Percentiles rank a stretch among this genome's conserved stretches.
Evolutionary conservation across 108 stramenopile genomes (phyloP).

Genomic region (Nitzschia sp.): DNA sequence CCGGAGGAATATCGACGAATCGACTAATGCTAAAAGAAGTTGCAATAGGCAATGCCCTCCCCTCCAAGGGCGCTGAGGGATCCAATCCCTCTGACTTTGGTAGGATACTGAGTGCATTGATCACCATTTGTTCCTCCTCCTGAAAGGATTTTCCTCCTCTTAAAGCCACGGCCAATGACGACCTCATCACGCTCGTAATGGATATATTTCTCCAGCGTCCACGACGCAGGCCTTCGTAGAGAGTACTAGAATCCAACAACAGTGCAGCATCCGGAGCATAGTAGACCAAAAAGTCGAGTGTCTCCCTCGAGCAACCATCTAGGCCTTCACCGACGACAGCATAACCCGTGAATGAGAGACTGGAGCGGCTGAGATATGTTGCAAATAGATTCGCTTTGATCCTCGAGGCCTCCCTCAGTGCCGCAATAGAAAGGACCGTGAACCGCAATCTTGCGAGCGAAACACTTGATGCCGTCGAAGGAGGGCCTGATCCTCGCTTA

Average conservation of each 20-base stretch:
- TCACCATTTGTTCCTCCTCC: constrained; percentile 17
- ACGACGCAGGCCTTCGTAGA: constrained; percentile 43
- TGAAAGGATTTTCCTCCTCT: not conserved
- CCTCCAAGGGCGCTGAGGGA: constrained; percentile 10
- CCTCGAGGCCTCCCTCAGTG: constrained; percentile 74
- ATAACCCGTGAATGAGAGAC: constrained; percentile 60
- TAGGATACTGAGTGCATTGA: constrained; percentile 22
- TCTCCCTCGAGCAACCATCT: constrained; percentile 71
- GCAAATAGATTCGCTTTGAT: constrained; percentile 47
- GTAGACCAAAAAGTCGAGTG: constrained; percentile 68
- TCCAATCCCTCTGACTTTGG: constrained; percentile 19
- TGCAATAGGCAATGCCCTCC: constrained; percentile 13
- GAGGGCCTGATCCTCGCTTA: constrained; percentile 43
- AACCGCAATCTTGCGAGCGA: constrained; percentile 70
- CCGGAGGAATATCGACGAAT: constrained; percentile 17
- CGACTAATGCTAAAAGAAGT: constrained; percentile 13
- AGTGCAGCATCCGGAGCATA: constrained; percentile 70
- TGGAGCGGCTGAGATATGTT: constrained; percentile 57
- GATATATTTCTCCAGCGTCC: constrained; percentile 37
- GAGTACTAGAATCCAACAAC: constrained; percentile 48
- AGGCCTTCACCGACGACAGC: constrained; percentile 72
- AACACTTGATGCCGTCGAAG: constrained; percentile 62
- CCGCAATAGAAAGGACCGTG: constrained; percentile 71
- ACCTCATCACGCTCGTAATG: constrained; percentile 40
- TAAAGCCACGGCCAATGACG: constrained; percentile 36